Conservation (phyloP, 768 basidiomycete genomes). For the Suillus fuscotomentosus region DNA sequence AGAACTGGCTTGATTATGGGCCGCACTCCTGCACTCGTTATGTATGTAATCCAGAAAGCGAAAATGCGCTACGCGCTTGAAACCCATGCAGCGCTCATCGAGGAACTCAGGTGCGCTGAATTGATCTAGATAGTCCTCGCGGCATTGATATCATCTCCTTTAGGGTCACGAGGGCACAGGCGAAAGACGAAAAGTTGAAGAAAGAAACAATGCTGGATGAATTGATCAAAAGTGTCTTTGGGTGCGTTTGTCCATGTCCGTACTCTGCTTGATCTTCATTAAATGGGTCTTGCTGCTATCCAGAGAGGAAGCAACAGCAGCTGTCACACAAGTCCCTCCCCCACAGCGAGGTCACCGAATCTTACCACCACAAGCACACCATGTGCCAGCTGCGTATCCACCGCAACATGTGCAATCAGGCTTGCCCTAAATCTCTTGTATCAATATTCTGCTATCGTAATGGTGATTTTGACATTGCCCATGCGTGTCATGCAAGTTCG, state of each 20-base stretch:
- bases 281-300: background rate
- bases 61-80: slow-evolving; percentile 69
- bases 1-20: slow-evolving; percentile 65
- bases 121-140: background rate
- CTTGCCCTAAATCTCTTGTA: background rate
- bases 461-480: background rate
- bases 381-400: slow-evolving; percentile 14
- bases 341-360: slow-evolving; percentile 12
- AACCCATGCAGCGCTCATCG: slow-evolving; percentile 62
- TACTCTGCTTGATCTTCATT: slow-evolving; percentile 1
- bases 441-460: background rate
- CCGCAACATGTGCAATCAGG: background rate
- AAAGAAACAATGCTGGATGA: slow-evolving; percentile 65
- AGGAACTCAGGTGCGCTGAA: slow-evolving; percentile 50
- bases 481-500: background rate
- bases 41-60: slow-evolving; percentile 70
- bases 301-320: slow-evolving; percentile 26
- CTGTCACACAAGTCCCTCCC: slow-evolving; percentile 8
- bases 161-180: slow-evolving; percentile 48
- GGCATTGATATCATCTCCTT: background rate
- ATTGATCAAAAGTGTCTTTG: slow-evolving; percentile 47
- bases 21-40: slow-evolving; percentile 64
- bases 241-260: slow-evolving; percentile 36
- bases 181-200: slow-evolving; percentile 49
- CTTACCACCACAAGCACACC: slow-evolving; percentile 12